Percentiles rank a stretch among this genome's conserved stretches.
Conservation (phyloP, 2,329 filamentous ascomycete species). For the Dothidotthia symphoricarpi region DNA sequence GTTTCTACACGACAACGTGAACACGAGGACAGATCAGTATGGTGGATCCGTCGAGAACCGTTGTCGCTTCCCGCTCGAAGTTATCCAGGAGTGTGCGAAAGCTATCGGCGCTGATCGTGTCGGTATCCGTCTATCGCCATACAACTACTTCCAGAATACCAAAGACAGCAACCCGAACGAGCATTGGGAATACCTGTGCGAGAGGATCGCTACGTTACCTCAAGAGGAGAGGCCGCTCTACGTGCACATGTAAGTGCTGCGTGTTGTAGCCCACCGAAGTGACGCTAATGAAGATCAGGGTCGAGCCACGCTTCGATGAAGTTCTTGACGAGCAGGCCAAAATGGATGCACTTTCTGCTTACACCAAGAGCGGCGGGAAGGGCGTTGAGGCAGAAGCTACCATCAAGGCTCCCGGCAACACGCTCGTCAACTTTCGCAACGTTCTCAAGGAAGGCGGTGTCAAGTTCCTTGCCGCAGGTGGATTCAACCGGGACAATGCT, state of each 20-base stretch:
- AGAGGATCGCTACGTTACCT: constrained; percentile 39
- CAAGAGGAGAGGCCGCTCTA: constrained; percentile 30
- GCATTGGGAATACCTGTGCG: constrained; percentile 49
- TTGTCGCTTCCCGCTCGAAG: constrained; percentile 57
- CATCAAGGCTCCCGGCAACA: constrained; percentile 24
- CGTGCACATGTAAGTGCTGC: constrained; percentile 36
- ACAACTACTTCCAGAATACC: constrained; percentile 42
- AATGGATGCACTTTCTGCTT: constrained; percentile 40
- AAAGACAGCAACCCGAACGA: constrained; percentile 47
- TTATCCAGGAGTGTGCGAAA: constrained; percentile 43
- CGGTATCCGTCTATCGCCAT: constrained; percentile 36
- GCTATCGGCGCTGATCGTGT: constrained; percentile 36
- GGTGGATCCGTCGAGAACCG: constrained; percentile 54
- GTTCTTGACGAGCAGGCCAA: constrained; percentile 40
- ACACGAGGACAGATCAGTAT: constrained; percentile 52
- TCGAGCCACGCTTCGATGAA: constrained; percentile 42
- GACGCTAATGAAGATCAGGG: constrained; percentile 19
- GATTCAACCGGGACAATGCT: constrained; percentile 53
- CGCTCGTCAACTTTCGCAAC: constrained; percentile 41
- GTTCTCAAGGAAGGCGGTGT: constrained; percentile 51
- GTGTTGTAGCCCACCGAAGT: neutral
- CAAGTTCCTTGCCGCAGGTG: constrained; percentile 57
- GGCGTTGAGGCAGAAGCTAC: constrained; percentile 37
- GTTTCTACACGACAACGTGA: constrained; percentile 52
- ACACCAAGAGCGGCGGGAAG: constrained; percentile 27